phyloP scores from a whole-genome alignment of 495 filamentous ascomycete species.

The Neurospora sp. region DNA sequence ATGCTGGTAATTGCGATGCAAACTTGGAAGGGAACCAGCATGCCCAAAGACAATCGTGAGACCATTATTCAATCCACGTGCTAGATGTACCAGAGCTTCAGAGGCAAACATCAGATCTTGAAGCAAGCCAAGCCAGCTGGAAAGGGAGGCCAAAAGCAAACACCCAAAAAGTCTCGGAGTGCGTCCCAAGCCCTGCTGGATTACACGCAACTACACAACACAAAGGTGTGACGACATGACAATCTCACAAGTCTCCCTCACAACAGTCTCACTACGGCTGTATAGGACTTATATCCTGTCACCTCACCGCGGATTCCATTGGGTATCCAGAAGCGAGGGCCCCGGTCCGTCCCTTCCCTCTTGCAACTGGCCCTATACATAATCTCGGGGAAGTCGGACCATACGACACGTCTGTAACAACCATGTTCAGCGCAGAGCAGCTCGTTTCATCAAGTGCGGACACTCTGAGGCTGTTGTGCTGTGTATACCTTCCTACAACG shows the following conservation, averaged over 20 bases:
- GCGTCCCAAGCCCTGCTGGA: not conserved
- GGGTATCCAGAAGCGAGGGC: not conserved
- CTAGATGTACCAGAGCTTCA: not conserved
- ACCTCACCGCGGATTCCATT: not conserved
- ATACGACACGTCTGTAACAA: not conserved
- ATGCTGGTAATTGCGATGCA: not conserved
- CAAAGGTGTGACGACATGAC: not conserved
- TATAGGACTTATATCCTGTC: not conserved
- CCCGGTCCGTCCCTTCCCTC: not conserved
- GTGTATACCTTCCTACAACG: not conserved
- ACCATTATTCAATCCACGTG: not conserved
- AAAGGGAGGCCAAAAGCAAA: not conserved
- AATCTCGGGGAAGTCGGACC: not conserved
- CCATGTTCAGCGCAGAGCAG: not conserved
- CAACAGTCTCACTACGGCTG: not conserved
- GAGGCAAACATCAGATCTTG: not conserved
- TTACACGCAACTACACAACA: not conserved
- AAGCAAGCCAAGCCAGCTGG: not conserved
- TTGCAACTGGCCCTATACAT: not conserved
- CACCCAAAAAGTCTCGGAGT: not conserved
- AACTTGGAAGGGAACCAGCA: not conserved
- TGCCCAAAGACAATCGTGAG: not conserved
- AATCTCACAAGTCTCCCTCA: not conserved
- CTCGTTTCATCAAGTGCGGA: not conserved
- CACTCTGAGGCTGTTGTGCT: not conserved